Base-by-base conservation (phyloP, 2,329 filamentous ascomycete genomes). In the Ophiostoma fasciatum region DNA sequence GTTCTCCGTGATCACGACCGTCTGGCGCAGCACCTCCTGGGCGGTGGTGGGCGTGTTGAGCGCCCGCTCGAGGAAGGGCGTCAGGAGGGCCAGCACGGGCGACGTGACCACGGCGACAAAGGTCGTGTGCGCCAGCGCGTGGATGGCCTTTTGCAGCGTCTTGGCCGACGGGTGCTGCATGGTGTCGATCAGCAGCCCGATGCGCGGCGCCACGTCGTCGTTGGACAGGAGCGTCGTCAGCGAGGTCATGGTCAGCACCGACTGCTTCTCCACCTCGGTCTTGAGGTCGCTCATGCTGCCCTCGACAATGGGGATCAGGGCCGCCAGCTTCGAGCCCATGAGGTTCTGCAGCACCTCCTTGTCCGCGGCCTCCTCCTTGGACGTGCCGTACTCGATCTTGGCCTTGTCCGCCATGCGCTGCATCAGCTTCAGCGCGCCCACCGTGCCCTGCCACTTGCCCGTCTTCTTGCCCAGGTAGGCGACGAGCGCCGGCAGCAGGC, bases 51-150 rank as follows among this genome's bases (percentile, higher is more conserved):
- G 90, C 42, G 78, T 88, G 65, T 94, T 94, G 42, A 98, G 71
- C 14, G 87, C 84, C 48, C 90, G 80, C 62, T 96, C 90, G 20
- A 98, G 74, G 47, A 96, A 79, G 31, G 90, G 90, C 2, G 90
- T 98, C 37, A 98, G 71, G 38, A 98, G 75, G 14, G 90, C 90
- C 39, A 98, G 74, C 5, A 96, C 88, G 9, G 90, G 90, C 8
- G 88, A 94, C 11, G 85, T 94, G 48, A 98, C 90, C 45, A 93
- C 71, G 38, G 90, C 87, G 36, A 98, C 90, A 48, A 98, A 98
- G n/a, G 90, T 98, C 10, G 90, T 98, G 63, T 93, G 84, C 4
- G 87, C 94, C 31, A 98, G 68, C 31, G 87, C 90, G 53, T 94
- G 90, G 46, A 98, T 96, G 22, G 90, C 87, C 65, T 94, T 94